Percentiles rank a stretch among this genome's conserved stretches.
Conservation (phyloP, 2,329 filamentous ascomycete species). For the Venturia effusa region DNA sequence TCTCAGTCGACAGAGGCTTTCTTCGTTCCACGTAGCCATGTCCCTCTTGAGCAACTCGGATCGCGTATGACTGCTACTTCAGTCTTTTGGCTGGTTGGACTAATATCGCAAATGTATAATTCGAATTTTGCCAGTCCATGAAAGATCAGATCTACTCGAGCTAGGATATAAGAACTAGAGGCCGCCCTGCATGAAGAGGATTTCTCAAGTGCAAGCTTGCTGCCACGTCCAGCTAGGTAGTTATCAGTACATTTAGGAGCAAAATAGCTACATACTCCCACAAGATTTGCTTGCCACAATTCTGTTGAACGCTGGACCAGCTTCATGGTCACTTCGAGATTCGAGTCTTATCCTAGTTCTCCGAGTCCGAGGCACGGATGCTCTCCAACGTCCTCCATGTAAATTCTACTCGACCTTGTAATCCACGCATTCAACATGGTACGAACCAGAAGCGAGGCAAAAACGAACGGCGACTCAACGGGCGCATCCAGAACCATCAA, state of each 20-base stretch:
- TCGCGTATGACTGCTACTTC: too few relatives aligned
- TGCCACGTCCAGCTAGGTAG: too few relatives aligned
- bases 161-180: neutral
- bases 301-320: neutral
- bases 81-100: too few relatives aligned
- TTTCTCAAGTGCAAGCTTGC: neutral
- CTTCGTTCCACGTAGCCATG: too few relatives aligned
- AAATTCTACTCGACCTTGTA: neutral
- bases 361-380: neutral
- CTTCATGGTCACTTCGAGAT: neutral
- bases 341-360: neutral
- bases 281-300: neutral
- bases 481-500: neutral
- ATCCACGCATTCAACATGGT: neutral
- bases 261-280: too few relatives aligned
- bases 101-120: too few relatives aligned
- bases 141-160: neutral
- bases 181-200: neutral
- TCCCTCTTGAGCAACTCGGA: too few relatives aligned
- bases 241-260: too few relatives aligned
- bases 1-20: too few relatives aligned
- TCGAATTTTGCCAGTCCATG: neutral
- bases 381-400: too few relatives aligned
- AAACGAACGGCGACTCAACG: neutral
- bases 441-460: neutral